Evolutionary conservation across 768 basidiomycete genomes (phyloP).

Genomic region (Fistulinella prunicolor): DNA sequence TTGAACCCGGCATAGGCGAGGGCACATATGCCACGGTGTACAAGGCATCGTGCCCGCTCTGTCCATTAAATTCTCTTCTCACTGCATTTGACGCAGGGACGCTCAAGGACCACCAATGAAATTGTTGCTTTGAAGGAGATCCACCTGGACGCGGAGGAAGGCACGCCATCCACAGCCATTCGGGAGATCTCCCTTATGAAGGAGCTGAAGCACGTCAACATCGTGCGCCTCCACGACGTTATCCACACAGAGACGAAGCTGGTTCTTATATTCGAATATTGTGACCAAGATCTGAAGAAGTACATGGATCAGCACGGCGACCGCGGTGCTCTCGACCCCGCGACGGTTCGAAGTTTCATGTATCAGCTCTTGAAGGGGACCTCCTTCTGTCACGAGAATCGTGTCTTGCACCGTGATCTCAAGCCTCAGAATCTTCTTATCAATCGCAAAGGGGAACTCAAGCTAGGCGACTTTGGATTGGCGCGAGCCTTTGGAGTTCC

Average conservation of each 20-base stretch:
- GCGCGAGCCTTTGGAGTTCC: constrained; percentile 98
- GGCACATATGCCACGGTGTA: constrained; percentile 97
- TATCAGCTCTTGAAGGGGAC: constrained; percentile 96
- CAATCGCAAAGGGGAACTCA: constrained; percentile 94
- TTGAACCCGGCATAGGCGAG: constrained; percentile 50
- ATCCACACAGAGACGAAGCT: constrained; percentile 99
- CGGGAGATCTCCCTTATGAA: constrained; percentile 99
- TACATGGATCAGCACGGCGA: constrained; percentile 99
- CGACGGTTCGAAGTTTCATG: constrained; percentile 93
- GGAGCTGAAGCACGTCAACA: constrained; percentile 98
- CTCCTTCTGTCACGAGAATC: constrained; percentile 97
- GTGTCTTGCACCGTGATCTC: constrained; percentile 95
- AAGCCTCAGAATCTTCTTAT: constrained; percentile 99
- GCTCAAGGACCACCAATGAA: constrained; percentile 96
- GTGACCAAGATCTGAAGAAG: constrained; percentile 97
- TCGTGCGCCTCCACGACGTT: constrained; percentile 96
- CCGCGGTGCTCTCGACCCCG: constrained; percentile 87
- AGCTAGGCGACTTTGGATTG: constrained; percentile 96
- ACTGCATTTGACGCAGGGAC: constrained; percentile 54
- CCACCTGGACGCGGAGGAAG: constrained; percentile 98
- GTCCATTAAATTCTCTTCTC: background rate
- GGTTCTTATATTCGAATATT: constrained; percentile 97
- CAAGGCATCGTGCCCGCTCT: constrained; percentile 56
- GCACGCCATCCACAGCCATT: constrained; percentile 97
- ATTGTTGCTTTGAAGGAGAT: constrained; percentile 99